Evolutionary conservation across 2,329 filamentous ascomycete species (phyloP).

Genomic region (Chaetomium strumarium): DNA sequence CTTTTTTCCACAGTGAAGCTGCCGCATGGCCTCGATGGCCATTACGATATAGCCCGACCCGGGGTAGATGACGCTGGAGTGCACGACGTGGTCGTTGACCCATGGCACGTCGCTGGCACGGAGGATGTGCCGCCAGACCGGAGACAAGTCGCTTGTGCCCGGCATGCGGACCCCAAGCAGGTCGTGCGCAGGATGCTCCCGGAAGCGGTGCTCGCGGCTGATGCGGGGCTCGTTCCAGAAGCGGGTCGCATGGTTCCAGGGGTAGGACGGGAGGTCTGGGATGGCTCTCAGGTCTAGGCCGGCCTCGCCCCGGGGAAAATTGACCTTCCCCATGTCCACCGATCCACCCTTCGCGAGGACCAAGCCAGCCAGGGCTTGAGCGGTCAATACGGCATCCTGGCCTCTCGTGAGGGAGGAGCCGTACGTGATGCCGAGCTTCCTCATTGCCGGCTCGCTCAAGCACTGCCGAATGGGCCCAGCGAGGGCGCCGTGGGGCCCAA

Average conservation of each 20-base stretch:
- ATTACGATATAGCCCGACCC: constrained; percentile 35
- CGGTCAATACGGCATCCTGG: constrained; percentile 26
- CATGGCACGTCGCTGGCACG: constrained; percentile 37
- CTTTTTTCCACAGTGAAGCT: constrained; percentile 4
- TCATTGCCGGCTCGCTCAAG: constrained; percentile 22
- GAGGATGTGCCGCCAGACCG: constrained; percentile 33
- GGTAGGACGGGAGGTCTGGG: constrained; percentile 38
- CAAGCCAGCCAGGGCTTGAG: constrained; percentile 27
- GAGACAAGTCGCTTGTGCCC: constrained; percentile 28
- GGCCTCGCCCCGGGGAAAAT: constrained; percentile 27
- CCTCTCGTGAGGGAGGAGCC: constrained; percentile 19
- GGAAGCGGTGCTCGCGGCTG: constrained; percentile 31
- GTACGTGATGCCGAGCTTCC: constrained; percentile 14
- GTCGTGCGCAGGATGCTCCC: constrained; percentile 33
- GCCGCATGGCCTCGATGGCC: constrained; percentile 28
- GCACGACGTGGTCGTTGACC: constrained; percentile 43
- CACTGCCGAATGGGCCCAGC: constrained; percentile 33
- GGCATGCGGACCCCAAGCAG: constrained; percentile 32
- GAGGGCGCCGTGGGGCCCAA: constrained; percentile 33
- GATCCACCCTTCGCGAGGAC: constrained; percentile 29
- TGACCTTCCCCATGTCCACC: constrained; percentile 29
- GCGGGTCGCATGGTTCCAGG: constrained; percentile 39
- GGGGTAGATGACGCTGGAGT: constrained; percentile 43
- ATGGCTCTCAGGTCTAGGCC: constrained; percentile 25
- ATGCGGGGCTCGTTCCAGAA: constrained; percentile 36